Evolutionary conservation across 768 basidiomycete genomes (phyloP).

Genomic region (Suillus bovinus): DNA sequence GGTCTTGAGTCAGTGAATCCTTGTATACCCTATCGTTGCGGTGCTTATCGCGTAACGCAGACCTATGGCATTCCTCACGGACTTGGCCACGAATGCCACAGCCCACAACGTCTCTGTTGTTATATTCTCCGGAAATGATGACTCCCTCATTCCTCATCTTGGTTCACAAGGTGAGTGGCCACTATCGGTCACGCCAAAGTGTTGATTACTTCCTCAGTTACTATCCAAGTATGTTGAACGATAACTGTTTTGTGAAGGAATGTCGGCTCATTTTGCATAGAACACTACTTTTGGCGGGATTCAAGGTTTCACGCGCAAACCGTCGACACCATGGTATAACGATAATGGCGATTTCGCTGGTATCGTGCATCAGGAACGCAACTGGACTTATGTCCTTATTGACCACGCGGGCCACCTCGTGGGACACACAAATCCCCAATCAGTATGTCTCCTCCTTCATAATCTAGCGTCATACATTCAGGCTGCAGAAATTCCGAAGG

Average conservation of each 20-base stretch:
- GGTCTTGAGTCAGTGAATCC: constrained; percentile 35
- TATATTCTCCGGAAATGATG: constrained; percentile 69
- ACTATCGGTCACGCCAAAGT: background rate
- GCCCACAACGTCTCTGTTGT: constrained; percentile 51
- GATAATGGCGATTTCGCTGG: constrained; percentile 62
- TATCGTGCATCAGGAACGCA: constrained; percentile 73
- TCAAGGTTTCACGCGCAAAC: constrained; percentile 69
- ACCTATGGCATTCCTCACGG: constrained; percentile 62
- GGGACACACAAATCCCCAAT: constrained; percentile 35
- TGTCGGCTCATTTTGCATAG: constrained; percentile 30
- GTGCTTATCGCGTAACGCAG: constrained; percentile 33
- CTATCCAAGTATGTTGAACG: constrained; percentile 47
- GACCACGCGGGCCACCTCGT: constrained; percentile 42
- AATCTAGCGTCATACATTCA: background rate
- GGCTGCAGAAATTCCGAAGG: constrained; percentile 37
- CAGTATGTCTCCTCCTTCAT: constrained; percentile 40
- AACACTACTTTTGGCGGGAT: constrained; percentile 81
- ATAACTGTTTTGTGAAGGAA: constrained; percentile 8
- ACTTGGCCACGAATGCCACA: constrained; percentile 66
- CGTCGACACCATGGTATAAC: constrained; percentile 67
- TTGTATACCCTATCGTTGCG: background rate
- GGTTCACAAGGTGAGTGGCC: constrained; percentile 56
- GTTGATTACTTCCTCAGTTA: constrained; percentile 39
- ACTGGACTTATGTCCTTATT: constrained; percentile 47
- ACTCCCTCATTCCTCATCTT: constrained; percentile 61